phyloP scores from a whole-genome alignment of 306 rosid species.

The Arachis hypogaea region DNA sequence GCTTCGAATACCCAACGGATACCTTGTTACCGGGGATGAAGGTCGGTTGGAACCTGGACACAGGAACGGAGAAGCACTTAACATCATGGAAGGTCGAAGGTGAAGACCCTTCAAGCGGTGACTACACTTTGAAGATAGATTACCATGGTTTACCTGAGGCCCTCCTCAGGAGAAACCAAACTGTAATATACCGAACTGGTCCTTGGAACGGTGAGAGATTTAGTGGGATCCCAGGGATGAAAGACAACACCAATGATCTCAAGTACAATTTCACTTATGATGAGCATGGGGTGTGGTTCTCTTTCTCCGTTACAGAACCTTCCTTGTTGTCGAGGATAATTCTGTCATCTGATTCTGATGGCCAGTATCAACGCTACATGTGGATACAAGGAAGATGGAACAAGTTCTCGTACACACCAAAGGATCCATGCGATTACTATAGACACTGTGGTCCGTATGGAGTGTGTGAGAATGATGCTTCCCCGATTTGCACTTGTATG shows the following conservation, averaged over 20 bases:
- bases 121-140: constrained; percentile 50
- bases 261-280: constrained; percentile 40
- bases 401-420: no score
- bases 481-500: no score
- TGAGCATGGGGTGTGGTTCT: constrained; percentile 52
- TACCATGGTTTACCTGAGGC: constrained; percentile 62
- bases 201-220: constrained; percentile 81
- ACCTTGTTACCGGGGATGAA: constrained; percentile 74
- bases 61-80: constrained; percentile 45
- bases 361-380: no score
- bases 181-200: constrained; percentile 52
- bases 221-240: constrained; percentile 82
- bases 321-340: no score
- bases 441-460: no score
- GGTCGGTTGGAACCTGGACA: constrained; percentile 64
- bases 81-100: constrained; percentile 56
- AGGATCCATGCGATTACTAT: no score
- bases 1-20: constrained; percentile 74
- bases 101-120: constrained; percentile 63
- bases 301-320: constrained; percentile 33
- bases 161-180: constrained; percentile 35
- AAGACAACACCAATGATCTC: constrained; percentile 34
- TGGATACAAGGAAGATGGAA: no score
- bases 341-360: no score
- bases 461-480: no score